phyloP scores from a whole-genome alignment of 1,139 yeast genomes.

The Saccharomyces hybrid region DNA sequence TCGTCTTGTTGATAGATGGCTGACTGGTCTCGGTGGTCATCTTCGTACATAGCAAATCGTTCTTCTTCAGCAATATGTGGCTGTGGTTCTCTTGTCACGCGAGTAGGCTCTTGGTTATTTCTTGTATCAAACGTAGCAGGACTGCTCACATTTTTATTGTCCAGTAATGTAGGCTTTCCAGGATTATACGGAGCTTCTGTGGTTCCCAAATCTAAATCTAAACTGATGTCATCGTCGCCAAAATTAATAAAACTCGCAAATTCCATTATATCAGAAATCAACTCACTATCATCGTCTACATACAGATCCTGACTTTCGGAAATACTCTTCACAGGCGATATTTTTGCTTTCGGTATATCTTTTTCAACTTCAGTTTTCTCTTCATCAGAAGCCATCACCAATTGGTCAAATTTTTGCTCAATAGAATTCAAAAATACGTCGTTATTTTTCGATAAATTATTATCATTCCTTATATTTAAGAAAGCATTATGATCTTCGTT shows the following conservation, averaged over 20 bases:
- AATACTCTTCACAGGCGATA: conserved; percentile 21
- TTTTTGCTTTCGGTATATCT: conserved; percentile 13
- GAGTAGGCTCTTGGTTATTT: background rate
- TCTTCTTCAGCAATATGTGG: background rate
- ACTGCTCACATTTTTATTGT: background rate
- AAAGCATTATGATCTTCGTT: background rate
- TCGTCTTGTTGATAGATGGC: conserved; percentile 2
- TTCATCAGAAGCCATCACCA: background rate
- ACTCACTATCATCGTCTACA: conserved; percentile 30
- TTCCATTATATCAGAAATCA: conserved; percentile 41
- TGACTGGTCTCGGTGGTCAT: background rate
- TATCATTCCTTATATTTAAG: background rate
- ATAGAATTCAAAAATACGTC: background rate
- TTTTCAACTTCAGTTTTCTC: conserved; percentile 5
- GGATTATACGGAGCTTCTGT: background rate
- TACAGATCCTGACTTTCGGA: background rate
- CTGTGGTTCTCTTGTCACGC: background rate
- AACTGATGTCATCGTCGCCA: conserved; percentile 37
- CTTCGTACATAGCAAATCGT: background rate
- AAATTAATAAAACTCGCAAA: conserved; percentile 61
- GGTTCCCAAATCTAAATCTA: conserved; percentile 24
- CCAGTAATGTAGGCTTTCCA: background rate
- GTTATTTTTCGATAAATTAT: background rate
- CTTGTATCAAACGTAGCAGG: background rate
- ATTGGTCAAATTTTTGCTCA: background rate